Percentiles rank a stretch among this genome's conserved stretches.
These are phyloP conservation scores for Cubamyces sp. DNA, from an alignment of 768 basidiomycete species.

Conservation along the genomic window DNA sequence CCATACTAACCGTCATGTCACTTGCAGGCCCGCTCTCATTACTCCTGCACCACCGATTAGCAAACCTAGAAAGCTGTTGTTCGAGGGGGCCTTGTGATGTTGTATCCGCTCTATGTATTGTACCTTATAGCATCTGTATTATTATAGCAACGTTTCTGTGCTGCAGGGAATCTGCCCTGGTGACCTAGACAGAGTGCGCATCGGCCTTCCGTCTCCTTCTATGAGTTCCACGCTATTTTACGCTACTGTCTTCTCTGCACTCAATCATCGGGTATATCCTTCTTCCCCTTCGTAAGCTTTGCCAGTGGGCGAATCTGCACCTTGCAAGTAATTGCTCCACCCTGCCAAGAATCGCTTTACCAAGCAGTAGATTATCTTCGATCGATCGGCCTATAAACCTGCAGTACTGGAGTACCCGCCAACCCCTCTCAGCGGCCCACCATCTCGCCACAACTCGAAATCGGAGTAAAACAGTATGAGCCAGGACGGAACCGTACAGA, in stretches of 20 bases:
- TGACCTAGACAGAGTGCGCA: too few relatives aligned
- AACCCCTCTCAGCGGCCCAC: too few relatives aligned
- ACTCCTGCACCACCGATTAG: constrained; percentile 40
- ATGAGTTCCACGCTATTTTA: too few relatives aligned
- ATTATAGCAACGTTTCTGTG: constrained; percentile 11
- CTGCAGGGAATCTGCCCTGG: too few relatives aligned
- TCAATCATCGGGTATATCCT: background rate
- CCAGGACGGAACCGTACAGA: background rate
- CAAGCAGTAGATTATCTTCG: constrained; percentile 11
- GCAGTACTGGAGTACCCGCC: background rate
- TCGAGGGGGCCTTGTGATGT: constrained; percentile 42
- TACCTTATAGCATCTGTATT: constrained; percentile 21
- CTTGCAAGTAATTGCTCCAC: background rate
- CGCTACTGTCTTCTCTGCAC: too few relatives aligned
- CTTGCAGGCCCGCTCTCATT: constrained; percentile 43
- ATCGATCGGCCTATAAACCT: constrained; percentile 6
- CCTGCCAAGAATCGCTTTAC: background rate
- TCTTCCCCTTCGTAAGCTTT: background rate
- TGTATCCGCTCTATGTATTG: constrained; percentile 14
- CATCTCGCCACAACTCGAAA: too few relatives aligned
- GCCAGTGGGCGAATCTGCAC: background rate
- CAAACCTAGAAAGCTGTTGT: constrained; percentile 43
- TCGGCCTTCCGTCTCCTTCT: background rate
- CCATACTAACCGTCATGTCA: background rate
- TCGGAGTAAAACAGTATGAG: background rate